These are phyloP conservation scores for Evernia prunastri DNA, from an alignment of 495 filamentous ascomycete species.

Conservation along the genomic window DNA sequence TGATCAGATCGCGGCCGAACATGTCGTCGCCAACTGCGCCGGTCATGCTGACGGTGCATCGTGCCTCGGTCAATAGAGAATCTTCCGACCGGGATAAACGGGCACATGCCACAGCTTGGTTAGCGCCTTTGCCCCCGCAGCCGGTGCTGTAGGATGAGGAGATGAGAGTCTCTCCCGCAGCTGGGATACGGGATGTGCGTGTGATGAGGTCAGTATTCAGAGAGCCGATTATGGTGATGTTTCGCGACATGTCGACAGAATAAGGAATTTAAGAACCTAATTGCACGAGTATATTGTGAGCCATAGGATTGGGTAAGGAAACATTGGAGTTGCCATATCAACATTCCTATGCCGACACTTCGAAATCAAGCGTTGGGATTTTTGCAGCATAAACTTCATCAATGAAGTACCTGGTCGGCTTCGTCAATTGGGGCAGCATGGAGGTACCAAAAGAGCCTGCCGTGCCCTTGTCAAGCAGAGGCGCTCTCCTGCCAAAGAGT, in stretches of 20 bases:
- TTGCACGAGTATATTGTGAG: too few relatives aligned
- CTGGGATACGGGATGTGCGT: slow-evolving; percentile 73
- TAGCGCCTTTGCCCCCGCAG: slow-evolving; percentile 89
- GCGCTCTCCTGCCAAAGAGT: not conserved
- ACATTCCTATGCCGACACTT: not conserved
- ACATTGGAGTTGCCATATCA: not conserved
- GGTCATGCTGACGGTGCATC: slow-evolving; percentile 18
- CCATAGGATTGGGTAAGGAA: not conserved
- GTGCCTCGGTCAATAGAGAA: slow-evolving; percentile 43
- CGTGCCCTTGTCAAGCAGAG: not conserved
- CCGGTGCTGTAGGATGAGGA: slow-evolving; percentile 70
- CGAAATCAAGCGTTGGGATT: not conserved
- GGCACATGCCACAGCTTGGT: slow-evolving; percentile 81
- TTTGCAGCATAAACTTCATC: not conserved
- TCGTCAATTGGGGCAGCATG: not conserved
- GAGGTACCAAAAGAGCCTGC: not conserved
- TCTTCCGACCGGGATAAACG: too few relatives aligned
- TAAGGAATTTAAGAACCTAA: not conserved
- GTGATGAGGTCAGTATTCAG: slow-evolving; percentile 91
- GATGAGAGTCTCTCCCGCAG: slow-evolving; percentile 80
- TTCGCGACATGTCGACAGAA: slow-evolving; percentile 26
- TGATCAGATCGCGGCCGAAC: slow-evolving; percentile 48
- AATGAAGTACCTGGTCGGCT: too few relatives aligned
- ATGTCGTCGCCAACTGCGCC: slow-evolving; percentile 65
- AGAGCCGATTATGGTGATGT: slow-evolving; percentile 79